Conservation (phyloP, 179 eudicot species). For the Patellifolia procumbens region DNA sequence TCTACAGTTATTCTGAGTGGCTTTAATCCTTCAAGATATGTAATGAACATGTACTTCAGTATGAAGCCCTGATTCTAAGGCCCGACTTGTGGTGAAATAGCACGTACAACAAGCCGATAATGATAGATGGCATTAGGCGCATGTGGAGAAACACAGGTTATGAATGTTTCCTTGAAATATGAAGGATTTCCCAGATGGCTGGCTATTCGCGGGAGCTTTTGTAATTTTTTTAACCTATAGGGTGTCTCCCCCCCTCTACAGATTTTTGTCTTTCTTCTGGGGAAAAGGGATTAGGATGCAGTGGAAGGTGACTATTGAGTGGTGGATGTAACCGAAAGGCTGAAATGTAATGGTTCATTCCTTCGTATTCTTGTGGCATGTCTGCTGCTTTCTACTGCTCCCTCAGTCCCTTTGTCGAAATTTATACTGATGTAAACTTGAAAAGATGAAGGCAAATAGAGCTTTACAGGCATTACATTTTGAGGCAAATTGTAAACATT, state of each 20-base stretch:
- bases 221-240: constrained; percentile 24
- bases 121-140: neutral
- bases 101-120: constrained; percentile 23
- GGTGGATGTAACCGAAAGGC: constrained; percentile 20
- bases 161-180: constrained; percentile 17
- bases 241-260: neutral
- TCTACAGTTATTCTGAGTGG: constrained; percentile 77
- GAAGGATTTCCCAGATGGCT: neutral
- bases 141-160: neutral
- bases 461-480: constrained; percentile 16
- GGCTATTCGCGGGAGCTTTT: constrained; percentile 15
- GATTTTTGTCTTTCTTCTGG: neutral
- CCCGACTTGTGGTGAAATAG: constrained; percentile 17
- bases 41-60: constrained; percentile 89
- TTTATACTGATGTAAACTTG: constrained; percentile 20
- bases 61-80: constrained; percentile 41
- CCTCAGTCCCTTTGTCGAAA: neutral
- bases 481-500: neutral
- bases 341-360: constrained; percentile 29
- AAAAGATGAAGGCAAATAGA: constrained; percentile 5
- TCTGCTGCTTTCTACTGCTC: constrained; percentile 22
- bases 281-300: constrained; percentile 27
- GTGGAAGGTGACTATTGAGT: constrained; percentile 25
- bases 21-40: constrained; percentile 93
- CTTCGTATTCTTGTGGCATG: constrained; percentile 2